Percentiles rank a stretch among this genome's conserved stretches.
phyloP scores from a whole-genome alignment of 352 stramenopile species.

The Globisporangium perplexum region DNA sequence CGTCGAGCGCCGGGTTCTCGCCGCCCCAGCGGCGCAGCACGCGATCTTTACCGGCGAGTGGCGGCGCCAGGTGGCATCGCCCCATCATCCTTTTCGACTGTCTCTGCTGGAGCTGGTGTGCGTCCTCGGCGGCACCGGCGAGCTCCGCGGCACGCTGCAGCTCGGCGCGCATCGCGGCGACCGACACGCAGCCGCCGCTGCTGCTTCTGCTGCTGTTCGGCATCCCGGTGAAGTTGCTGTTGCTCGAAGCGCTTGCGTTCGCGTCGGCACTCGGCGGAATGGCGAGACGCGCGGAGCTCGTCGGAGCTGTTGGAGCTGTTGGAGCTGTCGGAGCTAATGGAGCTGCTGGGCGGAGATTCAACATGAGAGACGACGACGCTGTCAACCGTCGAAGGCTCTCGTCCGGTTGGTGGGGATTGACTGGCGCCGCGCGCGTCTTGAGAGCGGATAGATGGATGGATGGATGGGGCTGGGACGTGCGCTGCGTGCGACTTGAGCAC shows the following conservation, averaged over 20 bases:
- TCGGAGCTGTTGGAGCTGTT: too few relatives aligned
- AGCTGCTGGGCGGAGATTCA: constrained; percentile 6
- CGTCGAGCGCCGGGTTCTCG: neutral
- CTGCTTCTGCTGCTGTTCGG: neutral
- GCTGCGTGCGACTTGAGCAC: too few relatives aligned
- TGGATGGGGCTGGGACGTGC: too few relatives aligned
- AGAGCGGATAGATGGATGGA: too few relatives aligned
- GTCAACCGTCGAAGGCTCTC: neutral
- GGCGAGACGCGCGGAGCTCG: neutral
- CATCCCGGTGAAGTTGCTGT: neutral
- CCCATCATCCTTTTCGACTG: constrained; percentile 11
- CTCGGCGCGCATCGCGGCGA: too few relatives aligned
- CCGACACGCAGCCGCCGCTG: too few relatives aligned
- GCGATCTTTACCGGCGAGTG: neutral
- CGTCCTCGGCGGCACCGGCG: too few relatives aligned
- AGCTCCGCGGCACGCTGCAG: too few relatives aligned
- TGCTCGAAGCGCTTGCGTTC: neutral
- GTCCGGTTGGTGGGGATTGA: too few relatives aligned
- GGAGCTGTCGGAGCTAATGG: too few relatives aligned
- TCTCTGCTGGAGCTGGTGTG: neutral
- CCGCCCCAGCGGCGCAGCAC: neutral
- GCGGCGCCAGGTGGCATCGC: neutral
- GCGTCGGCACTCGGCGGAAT: neutral
- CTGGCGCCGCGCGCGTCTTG: too few relatives aligned
- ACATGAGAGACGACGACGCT: constrained; percentile 8